phyloP scores from a whole-genome alignment of 495 filamentous ascomycete genomes.

The Hypoxylon fragiforme region DNA sequence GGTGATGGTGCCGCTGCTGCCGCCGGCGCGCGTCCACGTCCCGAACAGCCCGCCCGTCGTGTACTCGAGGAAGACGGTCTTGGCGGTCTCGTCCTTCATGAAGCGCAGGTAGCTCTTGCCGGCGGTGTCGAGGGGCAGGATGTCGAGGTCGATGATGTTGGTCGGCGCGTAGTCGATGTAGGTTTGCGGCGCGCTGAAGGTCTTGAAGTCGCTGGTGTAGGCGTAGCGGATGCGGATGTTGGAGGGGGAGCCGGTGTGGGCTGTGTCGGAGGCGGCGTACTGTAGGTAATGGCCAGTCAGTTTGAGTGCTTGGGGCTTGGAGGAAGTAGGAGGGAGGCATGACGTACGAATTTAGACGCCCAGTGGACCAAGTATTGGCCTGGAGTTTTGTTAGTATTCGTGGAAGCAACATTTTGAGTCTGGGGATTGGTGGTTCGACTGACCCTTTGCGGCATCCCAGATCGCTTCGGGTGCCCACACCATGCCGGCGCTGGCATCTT shows the following conservation, averaged over 20 bases:
- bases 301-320: neutral
- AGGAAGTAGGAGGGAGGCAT: neutral
- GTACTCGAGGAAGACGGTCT: constrained; percentile 54
- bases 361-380: constrained; percentile 56
- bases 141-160: constrained; percentile 50
- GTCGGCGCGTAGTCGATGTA: constrained; percentile 49
- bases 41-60: constrained; percentile 53
- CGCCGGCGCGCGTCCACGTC: constrained; percentile 54
- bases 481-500: constrained; percentile 56
- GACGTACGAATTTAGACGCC: constrained; percentile 55
- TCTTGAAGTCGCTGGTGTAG: constrained; percentile 49
- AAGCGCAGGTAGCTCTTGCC: constrained; percentile 49
- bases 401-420: neutral
- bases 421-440: neutral
- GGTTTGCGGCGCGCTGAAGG: constrained; percentile 46
- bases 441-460: constrained; percentile 53
- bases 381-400: constrained; percentile 20
- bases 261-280: constrained; percentile 45
- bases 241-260: constrained; percentile 45
- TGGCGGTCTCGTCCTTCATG: constrained; percentile 57
- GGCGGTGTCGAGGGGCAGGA: constrained; percentile 42
- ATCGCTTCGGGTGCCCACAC: constrained; percentile 60
- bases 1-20: constrained; percentile 44
- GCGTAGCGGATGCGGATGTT: constrained; percentile 49
- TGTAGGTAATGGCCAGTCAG: constrained; percentile 23